phyloP scores from a whole-genome alignment of 2,329 filamentous ascomycete genomes.

The Alternaria triticimaculans region DNA sequence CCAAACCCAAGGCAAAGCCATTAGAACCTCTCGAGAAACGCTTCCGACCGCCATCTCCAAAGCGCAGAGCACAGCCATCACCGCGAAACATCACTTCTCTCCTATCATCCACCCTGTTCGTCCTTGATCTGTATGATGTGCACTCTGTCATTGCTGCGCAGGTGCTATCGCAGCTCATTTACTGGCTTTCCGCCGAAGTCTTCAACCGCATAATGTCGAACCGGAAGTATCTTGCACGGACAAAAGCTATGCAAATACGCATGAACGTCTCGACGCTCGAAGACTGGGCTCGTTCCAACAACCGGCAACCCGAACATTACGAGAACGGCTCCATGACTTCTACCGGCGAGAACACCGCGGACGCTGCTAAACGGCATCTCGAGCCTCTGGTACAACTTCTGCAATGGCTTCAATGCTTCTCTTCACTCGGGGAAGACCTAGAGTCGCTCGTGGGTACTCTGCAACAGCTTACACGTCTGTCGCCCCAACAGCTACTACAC shows the following conservation, averaged over 20 bases:
- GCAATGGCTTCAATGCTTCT: constrained; percentile 98
- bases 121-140: constrained; percentile 97
- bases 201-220: constrained; percentile 99
- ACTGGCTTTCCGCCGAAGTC: constrained; percentile 94
- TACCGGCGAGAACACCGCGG: constrained; percentile 85
- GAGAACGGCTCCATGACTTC: constrained; percentile 88
- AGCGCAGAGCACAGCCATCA: constrained; percentile 87
- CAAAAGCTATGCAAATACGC: constrained; percentile 99
- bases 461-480: constrained; percentile 84
- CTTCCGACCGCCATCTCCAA: constrained; percentile 90
- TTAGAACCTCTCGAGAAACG: constrained; percentile 88
- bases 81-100: constrained; percentile 95
- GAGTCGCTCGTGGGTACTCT: constrained; percentile 88
- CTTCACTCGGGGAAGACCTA: constrained; percentile 86
- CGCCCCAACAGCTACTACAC: constrained; percentile 87
- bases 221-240: constrained; percentile 89
- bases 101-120: constrained; percentile 93
- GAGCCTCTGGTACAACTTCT: constrained; percentile 90
- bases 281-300: constrained; percentile 94
- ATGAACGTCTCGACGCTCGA: constrained; percentile 97
- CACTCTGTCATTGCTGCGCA: constrained; percentile 96
- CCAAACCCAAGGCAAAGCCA: constrained; percentile 84
- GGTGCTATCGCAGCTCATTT: constrained; percentile 88
- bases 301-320: constrained; percentile 92
- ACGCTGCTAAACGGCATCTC: constrained; percentile 82